Base-by-base conservation (phyloP, 768 basidiomycete species). In the Suillus cothurnatus region DNA sequence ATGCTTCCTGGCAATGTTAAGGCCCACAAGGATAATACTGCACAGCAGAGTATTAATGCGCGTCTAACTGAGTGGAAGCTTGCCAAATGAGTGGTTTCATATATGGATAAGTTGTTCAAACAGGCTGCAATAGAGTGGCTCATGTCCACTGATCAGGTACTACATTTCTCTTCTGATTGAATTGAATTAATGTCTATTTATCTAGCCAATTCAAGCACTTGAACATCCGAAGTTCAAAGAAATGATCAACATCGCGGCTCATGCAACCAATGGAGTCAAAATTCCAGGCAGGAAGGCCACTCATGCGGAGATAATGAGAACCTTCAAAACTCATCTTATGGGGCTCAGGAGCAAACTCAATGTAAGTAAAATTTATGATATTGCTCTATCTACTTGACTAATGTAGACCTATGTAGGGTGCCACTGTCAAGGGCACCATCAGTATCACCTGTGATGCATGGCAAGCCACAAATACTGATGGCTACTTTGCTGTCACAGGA, bases 371-470 rank as follows among this genome's bases (percentile, higher is more conserved):
- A 6, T 41, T 41, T 41, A 41, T 41, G 17, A 41, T 41, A 41
- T 41, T 19, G 17, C 39, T 41, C 39, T 41, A 41, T 41, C 39
- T 41, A 41, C 39, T 41, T 17, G 6, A 41, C 39, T 41, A 19
- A 41, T 41, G 39, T 41, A 6, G 3, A 32, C 31, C 31, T 32
- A 41, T 39, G n/a, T 61, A 71, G 73, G 65, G 71, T 57, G 38
- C 43, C 1, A 36, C 23, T 3, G 69, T 74, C 6, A 60, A 49
- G 15, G 73, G 76, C 21, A 17, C 61, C 7, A 71, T 80, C 23
- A 78, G 65, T 34, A 57, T 79, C 3, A 82, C 81, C 0, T 78
- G 76, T 63, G 77, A 83, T 63, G 77, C 74, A 3, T 82, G 80
- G 80, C 78, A 34, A 7, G 32, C 32, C 6, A 7, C 5, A 6